Evolutionary conservation across 805 yeast species (phyloP), one percentile per base, ranked within the genome.

Genomic region (Yarrowia hollandica): DNA sequence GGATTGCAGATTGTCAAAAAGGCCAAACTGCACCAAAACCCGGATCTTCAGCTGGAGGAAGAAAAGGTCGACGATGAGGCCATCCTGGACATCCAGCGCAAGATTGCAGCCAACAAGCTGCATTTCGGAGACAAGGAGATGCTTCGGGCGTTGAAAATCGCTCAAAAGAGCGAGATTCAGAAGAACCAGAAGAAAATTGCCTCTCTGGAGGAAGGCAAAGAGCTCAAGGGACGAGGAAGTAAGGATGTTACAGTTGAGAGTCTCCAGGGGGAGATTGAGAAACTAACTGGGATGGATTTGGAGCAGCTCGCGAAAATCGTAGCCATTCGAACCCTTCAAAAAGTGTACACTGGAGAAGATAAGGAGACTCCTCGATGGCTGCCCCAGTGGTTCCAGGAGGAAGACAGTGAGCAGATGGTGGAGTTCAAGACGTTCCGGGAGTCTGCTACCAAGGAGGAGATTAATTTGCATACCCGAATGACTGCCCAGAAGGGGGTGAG

Each of bases 401-500:
- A 50, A 21, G 63, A 64, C 35, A 61, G 62, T 5, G 21, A 58
- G 6, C 60, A 64, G 21, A 38, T 59, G 57, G 35, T 39, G 19
- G 59, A 46, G 25, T 64, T 59, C 22, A 46, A 46, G 11, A 34
- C 37, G 18, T 60, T 59, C 30, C 25, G 50, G 1, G 61, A 57
- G 6, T 50, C 44, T 8, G 37, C 38, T 19, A 54, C 61, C 9
- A 50, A 59, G 1, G 37, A 38, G 18, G 58, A 59, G 35, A 56
- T 44, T 19, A 64, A 68, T 48, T 57, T 69, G 18, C 55, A 61
- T 38, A 67, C 68, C 5, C 62, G 71, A 9, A 50, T 68, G 34
- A 61, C 64, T 16, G 63, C 63, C 28, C 30, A 48, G 22, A 61
- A 52, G 21, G 50, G 61, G 5, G 64, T 69, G 4, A 64, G 65